Evolutionary conservation across 2,329 filamentous ascomycete species (phyloP).

Genomic region (Apiospora aurea): DNA sequence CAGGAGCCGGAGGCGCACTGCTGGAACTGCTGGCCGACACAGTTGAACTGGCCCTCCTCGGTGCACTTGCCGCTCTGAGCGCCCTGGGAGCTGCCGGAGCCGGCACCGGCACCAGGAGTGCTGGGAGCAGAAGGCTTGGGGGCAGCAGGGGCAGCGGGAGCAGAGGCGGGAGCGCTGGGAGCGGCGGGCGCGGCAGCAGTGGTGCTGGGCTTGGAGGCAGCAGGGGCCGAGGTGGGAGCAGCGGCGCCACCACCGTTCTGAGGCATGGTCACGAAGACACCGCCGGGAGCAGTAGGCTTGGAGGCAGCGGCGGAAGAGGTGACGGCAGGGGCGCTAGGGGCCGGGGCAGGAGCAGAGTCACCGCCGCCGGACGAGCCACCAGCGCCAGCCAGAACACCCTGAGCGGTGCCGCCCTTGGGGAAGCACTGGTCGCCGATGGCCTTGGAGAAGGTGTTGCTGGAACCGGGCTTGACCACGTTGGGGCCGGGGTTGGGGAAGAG

Average conservation of each 20-base stretch:
- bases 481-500: constrained; percentile 69
- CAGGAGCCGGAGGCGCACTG: constrained; percentile 44
- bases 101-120: constrained; percentile 26
- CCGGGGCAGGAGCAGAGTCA: constrained; percentile 11
- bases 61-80: constrained; percentile 38
- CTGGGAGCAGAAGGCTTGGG: constrained; percentile 29
- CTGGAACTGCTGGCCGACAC: constrained; percentile 43
- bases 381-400: constrained; percentile 35
- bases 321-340: constrained; percentile 24
- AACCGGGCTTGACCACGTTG: constrained; percentile 52
- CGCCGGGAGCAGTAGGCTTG: constrained; percentile 8
- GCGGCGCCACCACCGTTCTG: constrained; percentile 15
- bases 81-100: constrained; percentile 28
- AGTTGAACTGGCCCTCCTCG: constrained; percentile 45
- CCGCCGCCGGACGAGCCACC: constrained; percentile 20
- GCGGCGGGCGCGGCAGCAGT: constrained; percentile 25
- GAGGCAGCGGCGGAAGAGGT: constrained; percentile 18
- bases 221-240: not conserved
- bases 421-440: constrained; percentile 37
- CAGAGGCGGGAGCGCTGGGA: constrained; percentile 19
- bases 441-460: constrained; percentile 42
- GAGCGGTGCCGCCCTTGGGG: constrained; percentile 36
- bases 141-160: constrained; percentile 20
- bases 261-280: constrained; percentile 25
- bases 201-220: constrained; percentile 27